Percentiles rank a stretch among this genome's conserved stretches.
phyloP scores from a whole-genome alignment of 495 filamentous ascomycete genomes.

The Lasiosphaeria hispida region DNA sequence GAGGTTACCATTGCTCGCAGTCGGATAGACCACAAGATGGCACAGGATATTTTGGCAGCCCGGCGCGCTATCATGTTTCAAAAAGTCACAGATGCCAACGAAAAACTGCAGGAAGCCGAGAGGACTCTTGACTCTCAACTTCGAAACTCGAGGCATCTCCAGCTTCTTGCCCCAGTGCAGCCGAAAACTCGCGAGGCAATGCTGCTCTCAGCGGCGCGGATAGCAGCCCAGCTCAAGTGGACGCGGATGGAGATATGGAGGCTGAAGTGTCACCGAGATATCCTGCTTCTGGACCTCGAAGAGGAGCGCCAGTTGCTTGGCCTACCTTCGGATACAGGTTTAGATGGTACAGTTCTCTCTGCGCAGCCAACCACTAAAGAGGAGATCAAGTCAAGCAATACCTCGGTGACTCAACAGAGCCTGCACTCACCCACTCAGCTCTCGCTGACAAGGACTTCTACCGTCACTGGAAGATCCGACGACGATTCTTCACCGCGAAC shows the following conservation, averaged over 20 bases:
- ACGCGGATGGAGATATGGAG: conserved; percentile 90
- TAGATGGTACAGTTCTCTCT: conserved; percentile 15
- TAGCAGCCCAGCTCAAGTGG: conserved; percentile 91
- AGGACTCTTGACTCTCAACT: conserved; percentile 78
- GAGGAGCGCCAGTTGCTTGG: conserved; percentile 59
- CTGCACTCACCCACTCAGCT: conserved; percentile 32
- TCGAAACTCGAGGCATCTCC: conserved; percentile 88
- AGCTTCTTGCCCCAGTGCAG: conserved; percentile 84
- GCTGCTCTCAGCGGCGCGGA: conserved; percentile 75
- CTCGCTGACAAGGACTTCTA: conserved; percentile 30
- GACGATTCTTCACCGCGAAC: conserved; percentile 33
- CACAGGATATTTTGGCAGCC: conserved; percentile 76
- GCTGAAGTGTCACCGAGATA: conserved; percentile 84
- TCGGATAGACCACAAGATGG: conserved; percentile 74
- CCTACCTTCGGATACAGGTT: conserved; percentile 26
- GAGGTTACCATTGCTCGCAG: conserved; percentile 66
- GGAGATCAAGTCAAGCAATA: conserved; percentile 28
- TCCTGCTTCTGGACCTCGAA: conserved; percentile 78
- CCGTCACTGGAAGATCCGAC: conserved; percentile 30
- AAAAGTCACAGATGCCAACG: conserved; percentile 80
- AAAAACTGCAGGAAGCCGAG: conserved; percentile 69
- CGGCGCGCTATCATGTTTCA: conserved; percentile 76
- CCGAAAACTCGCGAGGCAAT: conserved; percentile 82
- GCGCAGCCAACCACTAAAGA: conserved; percentile 27
- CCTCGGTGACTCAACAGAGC: conserved; percentile 27